Conservation (phyloP, 441 rosid species). For the Dalechampia spathulata region DNA sequence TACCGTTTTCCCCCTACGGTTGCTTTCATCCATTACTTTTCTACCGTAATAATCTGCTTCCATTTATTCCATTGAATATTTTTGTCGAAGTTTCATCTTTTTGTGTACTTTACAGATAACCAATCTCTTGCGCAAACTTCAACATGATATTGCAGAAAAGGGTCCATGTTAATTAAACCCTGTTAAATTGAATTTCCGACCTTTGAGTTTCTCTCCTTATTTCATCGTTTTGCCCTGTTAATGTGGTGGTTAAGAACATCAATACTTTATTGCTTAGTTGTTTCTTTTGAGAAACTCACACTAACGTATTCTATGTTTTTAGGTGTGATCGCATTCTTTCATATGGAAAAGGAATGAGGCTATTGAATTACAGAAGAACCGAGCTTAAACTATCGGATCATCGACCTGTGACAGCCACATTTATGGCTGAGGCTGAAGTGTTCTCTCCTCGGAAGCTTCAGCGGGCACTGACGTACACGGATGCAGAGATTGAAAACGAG, state of each 20-base stretch:
- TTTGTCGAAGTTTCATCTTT: background rate
- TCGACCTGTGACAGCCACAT: constrained; percentile 84
- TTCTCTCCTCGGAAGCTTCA: constrained; percentile 70
- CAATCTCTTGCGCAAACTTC: background rate
- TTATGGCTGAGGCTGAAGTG: constrained; percentile 80
- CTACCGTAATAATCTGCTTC: background rate
- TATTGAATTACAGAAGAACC: constrained; percentile 55
- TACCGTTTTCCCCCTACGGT: background rate
- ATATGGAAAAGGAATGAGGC: constrained; percentile 73
- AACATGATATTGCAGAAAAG: background rate
- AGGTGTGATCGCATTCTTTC: constrained; percentile 96
- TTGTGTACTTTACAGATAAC: background rate
- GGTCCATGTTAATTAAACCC: background rate
- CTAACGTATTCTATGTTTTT: constrained; percentile 4
- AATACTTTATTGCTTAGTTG: background rate
- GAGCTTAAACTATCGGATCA: constrained; percentile 85
- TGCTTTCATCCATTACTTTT: background rate
- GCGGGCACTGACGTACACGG: constrained; percentile 73
- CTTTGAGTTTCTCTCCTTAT: background rate
- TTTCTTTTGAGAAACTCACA: constrained; percentile 2
- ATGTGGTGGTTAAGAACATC: background rate
- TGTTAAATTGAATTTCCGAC: background rate
- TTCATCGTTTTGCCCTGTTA: background rate
- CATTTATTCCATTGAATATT: background rate
- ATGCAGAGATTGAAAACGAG: constrained; percentile 72